Evolutionary conservation across 2,329 filamentous ascomycete species (phyloP).

Genomic region (Trichoderma gracile): DNA sequence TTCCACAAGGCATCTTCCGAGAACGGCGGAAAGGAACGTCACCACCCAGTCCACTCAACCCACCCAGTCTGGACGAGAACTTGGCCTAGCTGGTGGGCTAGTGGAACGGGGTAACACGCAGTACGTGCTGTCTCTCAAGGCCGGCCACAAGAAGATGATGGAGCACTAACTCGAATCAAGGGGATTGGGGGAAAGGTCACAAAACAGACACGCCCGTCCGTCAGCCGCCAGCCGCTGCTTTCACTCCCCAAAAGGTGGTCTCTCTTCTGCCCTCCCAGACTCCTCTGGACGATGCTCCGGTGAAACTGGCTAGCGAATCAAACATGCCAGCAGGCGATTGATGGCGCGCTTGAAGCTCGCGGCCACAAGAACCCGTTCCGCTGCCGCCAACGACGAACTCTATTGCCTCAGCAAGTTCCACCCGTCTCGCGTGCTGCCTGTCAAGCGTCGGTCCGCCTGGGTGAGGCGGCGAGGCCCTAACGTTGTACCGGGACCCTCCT

Average conservation of each 20-base stretch:
- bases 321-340: neutral
- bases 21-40: conserved; percentile 2
- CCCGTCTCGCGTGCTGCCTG: conserved; percentile 22
- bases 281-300: neutral
- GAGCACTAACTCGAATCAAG: conserved; percentile 14
- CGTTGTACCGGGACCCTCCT: conserved; percentile 6
- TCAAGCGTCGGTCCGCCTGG: conserved; percentile 23
- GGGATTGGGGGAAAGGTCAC: neutral
- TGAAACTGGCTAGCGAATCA: neutral
- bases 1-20: conserved; percentile 4
- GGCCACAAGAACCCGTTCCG: conserved; percentile 23
- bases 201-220: conserved; percentile 14
- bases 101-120: conserved; percentile 19
- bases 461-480: conserved; percentile 21
- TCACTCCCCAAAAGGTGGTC: neutral
- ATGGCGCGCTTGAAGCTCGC: conserved; percentile 17
- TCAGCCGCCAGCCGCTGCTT: conserved; percentile 9
- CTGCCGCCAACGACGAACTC: conserved; percentile 17
- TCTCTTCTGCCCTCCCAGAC: neutral
- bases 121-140: conserved; percentile 10
- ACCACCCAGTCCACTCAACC: conserved; percentile 7
- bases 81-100: conserved; percentile 4
- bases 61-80: neutral
- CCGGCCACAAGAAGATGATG: conserved; percentile 11
- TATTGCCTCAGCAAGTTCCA: conserved; percentile 21